Evolutionary conservation across 352 stramenopile genomes (phyloP), one percentile per base, ranked within the genome.

Genomic region (Globisporangium ultimum): DNA sequence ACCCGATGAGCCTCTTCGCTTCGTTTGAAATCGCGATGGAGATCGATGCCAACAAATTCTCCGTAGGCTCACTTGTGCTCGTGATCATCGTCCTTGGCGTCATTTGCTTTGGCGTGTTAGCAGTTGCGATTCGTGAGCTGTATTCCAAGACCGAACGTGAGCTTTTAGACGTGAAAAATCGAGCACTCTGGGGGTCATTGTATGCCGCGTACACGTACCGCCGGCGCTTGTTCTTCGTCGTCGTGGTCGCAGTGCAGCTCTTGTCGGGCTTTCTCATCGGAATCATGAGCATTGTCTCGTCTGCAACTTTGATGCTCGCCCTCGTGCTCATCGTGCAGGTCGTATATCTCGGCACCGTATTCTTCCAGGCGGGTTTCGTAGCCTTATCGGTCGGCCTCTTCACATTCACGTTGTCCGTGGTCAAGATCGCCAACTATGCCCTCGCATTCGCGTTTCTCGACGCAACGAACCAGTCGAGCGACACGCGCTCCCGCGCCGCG

Each of bases 21-120:
- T 74, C 76, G 18, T 89, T 86, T 55, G 82, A 88, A 53, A 88
- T 87, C 24, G 77, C 67, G 15, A 92, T 90, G 80, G 76, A 88
- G 63, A 67, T 80, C 13, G 59, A 78, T 40, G 54, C 71, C 4
- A 61, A 61, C 2, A 54, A 60, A 7, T 48, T 78, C 0, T 59
- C 51, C 9, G 63, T 63, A 0, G 64, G 70, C 15, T 59, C 64
- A 18, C 63, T 81, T 11, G 50, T 80, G 2, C 42, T 90, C 5
- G 74, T 74, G 8, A 57, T 88, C 47, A 60, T 79, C 3, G 58
- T 71, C 9, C 49, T 92, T 7, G 61, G 80, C 0, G 42, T 88
- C 17, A 58, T 77, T 8, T 85, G 70, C 46, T 71, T 83, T 6
- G 62, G 71, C 17, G 66, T 85, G 18, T 47, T 87, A 36, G 7